Percentiles rank a stretch among this genome's conserved stretches.
Conservation (phyloP, 176 grass and related monocot species). For the Carex littledalei region DNA sequence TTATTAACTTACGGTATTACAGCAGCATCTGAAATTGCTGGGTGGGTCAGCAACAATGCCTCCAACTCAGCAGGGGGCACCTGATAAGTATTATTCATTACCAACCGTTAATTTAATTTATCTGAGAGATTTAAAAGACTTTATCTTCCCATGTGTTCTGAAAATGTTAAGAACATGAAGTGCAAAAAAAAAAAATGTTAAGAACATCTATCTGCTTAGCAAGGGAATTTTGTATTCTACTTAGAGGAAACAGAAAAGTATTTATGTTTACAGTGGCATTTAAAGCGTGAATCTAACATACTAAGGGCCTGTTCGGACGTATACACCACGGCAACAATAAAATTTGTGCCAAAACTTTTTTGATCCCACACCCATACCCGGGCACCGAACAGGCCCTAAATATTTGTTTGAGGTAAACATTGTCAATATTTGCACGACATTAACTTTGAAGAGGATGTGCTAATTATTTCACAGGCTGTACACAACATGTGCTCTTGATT, state of each 20-base stretch:
- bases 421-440: not conserved
- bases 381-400: too few relatives aligned
- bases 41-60: slow-evolving; percentile 73
- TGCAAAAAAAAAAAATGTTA: not conserved
- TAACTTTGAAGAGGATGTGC: not conserved
- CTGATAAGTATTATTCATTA: slow-evolving; percentile 29
- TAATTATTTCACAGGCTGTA: not conserved
- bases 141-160: not conserved
- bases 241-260: not conserved
- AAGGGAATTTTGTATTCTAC: not conserved
- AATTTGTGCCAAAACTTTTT: too few relatives aligned
- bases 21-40: slow-evolving; percentile 52
- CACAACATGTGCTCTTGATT: not conserved
- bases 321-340: too few relatives aligned
- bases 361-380: too few relatives aligned
- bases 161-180: not conserved
- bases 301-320: too few relatives aligned
- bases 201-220: not conserved
- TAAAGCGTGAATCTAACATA: not conserved
- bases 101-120: not conserved
- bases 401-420: not conserved
- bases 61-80: slow-evolving; percentile 88
- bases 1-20: slow-evolving; percentile 66
- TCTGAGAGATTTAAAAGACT: not conserved
- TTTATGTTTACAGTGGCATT: not conserved